phyloP scores from a whole-genome alignment of 805 yeast genomes.

The Metschnikowia lochheadii region DNA sequence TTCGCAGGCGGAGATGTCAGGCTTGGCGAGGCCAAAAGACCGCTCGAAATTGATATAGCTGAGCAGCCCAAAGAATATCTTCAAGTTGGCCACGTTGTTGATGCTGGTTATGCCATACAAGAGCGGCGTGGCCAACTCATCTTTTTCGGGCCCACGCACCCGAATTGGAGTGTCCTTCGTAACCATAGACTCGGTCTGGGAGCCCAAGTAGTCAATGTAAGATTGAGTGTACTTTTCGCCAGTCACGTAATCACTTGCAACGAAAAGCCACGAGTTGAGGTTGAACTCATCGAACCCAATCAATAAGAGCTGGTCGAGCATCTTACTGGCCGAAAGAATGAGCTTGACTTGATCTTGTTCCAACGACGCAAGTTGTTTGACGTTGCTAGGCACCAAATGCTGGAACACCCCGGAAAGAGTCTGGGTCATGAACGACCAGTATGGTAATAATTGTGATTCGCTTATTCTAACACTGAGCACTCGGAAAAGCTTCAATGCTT shows the following conservation, averaged over 20 bases:
- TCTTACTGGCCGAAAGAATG: constrained; percentile 62
- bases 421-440: constrained; percentile 67
- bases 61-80: constrained; percentile 61
- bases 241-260: constrained; percentile 59
- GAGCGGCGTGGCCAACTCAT: constrained; percentile 37
- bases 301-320: constrained; percentile 69
- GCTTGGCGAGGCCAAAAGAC: constrained; percentile 46
- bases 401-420: constrained; percentile 53
- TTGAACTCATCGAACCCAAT: constrained; percentile 74
- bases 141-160: constrained; percentile 29
- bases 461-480: constrained; percentile 60
- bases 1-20: constrained; percentile 39
- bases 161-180: constrained; percentile 36
- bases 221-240: constrained; percentile 23
- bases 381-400: constrained; percentile 24
- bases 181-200: constrained; percentile 26
- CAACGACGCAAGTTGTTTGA: constrained; percentile 25
- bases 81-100: constrained; percentile 43
- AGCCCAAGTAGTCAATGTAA: constrained; percentile 47
- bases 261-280: constrained; percentile 79
- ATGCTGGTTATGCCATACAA: constrained; percentile 40
- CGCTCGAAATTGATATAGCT: constrained; percentile 64
- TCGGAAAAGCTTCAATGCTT: constrained; percentile 57
- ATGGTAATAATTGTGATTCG: constrained; percentile 57
- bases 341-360: constrained; percentile 36